Conservation (phyloP, 495 filamentous ascomycete genomes). For the Penicillium waksmanii region DNA sequence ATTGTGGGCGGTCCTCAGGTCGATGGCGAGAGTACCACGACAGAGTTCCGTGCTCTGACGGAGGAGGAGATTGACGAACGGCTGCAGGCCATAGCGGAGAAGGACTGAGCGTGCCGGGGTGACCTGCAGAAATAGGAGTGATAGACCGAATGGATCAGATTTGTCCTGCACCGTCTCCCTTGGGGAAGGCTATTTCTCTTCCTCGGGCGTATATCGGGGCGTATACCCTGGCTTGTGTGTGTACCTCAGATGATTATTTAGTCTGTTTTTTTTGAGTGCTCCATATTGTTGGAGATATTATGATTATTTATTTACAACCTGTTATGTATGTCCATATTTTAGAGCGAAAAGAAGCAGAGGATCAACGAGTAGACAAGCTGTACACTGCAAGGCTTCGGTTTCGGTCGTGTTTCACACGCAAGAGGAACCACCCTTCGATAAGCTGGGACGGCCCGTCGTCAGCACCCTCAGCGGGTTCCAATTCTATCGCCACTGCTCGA, state of each 20-base stretch:
- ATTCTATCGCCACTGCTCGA: slow-evolving; percentile 13
- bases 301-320: not conserved
- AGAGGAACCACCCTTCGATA: not conserved
- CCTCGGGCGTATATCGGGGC: not conserved
- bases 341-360: not conserved
- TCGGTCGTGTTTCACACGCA: slow-evolving; percentile 20
- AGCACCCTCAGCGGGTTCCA: not conserved
- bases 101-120: slow-evolving; percentile 66
- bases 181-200: not conserved
- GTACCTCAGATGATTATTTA: slow-evolving; percentile 3
- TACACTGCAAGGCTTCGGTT: slow-evolving; percentile 22
- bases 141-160: slow-evolving; percentile 4
- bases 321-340: not conserved
- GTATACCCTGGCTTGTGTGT: not conserved
- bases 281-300: not conserved
- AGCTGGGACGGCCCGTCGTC: slow-evolving; percentile 3
- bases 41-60: slow-evolving; percentile 83
- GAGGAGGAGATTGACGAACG: slow-evolving; percentile 98
- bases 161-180: not conserved
- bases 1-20: slow-evolving; percentile 83
- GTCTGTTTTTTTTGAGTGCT: slow-evolving; percentile 26
- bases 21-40: slow-evolving; percentile 78
- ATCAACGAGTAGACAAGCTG: slow-evolving; percentile 14
- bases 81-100: slow-evolving; percentile 96
- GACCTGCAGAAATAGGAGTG: slow-evolving; percentile 11